Base-by-base conservation (phyloP, 2,329 filamentous ascomycete genomes). In the Ceratocystis lukuohia region DNA sequence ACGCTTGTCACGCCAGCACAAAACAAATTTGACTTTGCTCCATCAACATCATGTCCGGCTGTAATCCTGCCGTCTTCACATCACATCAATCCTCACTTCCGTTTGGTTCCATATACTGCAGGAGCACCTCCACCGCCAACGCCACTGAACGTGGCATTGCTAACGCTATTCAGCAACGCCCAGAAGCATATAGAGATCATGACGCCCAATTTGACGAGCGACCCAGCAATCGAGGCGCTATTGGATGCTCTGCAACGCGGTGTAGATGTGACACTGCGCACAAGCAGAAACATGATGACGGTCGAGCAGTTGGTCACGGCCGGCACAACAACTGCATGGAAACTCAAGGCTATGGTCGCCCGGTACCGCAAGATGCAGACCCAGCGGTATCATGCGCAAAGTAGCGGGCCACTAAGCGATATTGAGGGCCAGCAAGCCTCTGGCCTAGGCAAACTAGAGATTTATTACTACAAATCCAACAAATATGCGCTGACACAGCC, bases 261-360 rank as follows among this genome's bases (percentile, higher is more conserved):
- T 1, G 82, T 94, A 10, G 75, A 87, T 65, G 83, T 95, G 1
- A 78, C 78, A 6, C 80, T 92, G 56, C 77, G 88, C 5, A 91
- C 88, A 0, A 86, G 84, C 69, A 80, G 80, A 67, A 77, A 78
- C 15, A 85, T 92, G 79, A 92, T 91, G 88, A 72, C 88, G 17
- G 75, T 89, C 37, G 90, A 95, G 75, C 90, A 95, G 73, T 77
- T 94, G n/a, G 77, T 90, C 28, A 94, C 89, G 0, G 86, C 88
- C 0, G 87, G 87, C 0, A 91, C 87, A 0, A 89, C 86, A 0
- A 93, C 89, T 0, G 79, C 83, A 0, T 78, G 82, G 69, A 88
- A 86, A 68, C 72, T 94, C 3, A 78, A 76, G 33, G 79, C 76
- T 59, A 77, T 93, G 7, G 77, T 86, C 2, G 80, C 79, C 57